Evolutionary conservation across 257 asterid species (phyloP).

Genomic region (Lavandula angustifolia): DNA sequence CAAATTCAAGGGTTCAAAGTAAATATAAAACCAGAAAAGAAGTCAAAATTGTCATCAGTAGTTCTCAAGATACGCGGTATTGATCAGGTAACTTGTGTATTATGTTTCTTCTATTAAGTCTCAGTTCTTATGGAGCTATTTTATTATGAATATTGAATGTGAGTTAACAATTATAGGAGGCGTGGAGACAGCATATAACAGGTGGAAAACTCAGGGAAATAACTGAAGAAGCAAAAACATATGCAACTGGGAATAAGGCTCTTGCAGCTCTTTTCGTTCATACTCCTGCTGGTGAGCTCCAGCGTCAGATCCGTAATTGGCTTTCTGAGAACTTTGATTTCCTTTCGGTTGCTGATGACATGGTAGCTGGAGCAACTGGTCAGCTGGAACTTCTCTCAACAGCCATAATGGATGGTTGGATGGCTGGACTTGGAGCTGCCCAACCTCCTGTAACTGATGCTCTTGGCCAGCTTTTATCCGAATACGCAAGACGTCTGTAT

Average conservation of each 20-base stretch:
- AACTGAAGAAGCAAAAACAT: conserved; percentile 90
- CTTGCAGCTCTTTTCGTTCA: conserved; percentile 96
- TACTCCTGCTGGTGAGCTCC: conserved; percentile 99
- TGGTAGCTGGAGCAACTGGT: conserved; percentile 84
- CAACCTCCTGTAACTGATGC: conserved; percentile 92
- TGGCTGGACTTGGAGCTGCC: conserved; percentile 99
- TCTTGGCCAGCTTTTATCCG: conserved; percentile 92
- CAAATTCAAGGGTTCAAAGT: conserved; percentile 89
- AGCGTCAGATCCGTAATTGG: conserved; percentile 98
- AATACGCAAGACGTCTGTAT: conserved; percentile 86
- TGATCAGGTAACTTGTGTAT: conserved; percentile 69
- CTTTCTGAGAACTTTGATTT: conserved; percentile 94
- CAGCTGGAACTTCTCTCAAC: conserved; percentile 98
- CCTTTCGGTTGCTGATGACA: conserved; percentile 80
- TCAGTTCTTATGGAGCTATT: too few species aligned
- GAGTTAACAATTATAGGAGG: conserved; percentile 57
- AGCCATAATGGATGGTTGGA: conserved; percentile 99
- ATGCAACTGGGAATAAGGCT: conserved; percentile 83
- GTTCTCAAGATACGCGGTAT: conserved; percentile 98
- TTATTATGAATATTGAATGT: background rate
- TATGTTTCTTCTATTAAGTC: too few species aligned
- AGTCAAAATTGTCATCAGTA: conserved; percentile 92
- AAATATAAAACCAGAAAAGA: conserved; percentile 86
- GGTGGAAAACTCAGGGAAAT: conserved; percentile 97
- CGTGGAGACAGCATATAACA: conserved; percentile 94